Evolutionary conservation across 352 stramenopile genomes (phyloP).

Genomic region (Pythium monospermum): DNA sequence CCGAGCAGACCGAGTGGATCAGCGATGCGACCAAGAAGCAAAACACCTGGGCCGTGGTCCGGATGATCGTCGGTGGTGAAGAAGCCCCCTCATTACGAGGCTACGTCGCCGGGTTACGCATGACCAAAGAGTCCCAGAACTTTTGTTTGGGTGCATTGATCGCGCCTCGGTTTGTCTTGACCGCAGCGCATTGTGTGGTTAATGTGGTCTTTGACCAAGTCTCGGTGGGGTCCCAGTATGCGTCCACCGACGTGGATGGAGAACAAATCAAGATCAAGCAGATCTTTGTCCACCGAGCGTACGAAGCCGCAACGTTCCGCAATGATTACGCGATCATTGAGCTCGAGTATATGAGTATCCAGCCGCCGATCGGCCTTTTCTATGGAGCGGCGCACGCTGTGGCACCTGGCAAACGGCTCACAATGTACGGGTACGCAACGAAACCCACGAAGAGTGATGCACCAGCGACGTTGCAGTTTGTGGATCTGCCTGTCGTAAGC

Average conservation of each 20-base stretch:
- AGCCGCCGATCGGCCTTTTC: slow-evolving; percentile 27
- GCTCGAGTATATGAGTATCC: slow-evolving; percentile 36
- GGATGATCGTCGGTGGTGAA: slow-evolving; percentile 22
- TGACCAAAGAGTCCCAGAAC: slow-evolving; percentile 16
- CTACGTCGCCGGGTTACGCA: slow-evolving; percentile 26
- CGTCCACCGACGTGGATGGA: slow-evolving; percentile 22
- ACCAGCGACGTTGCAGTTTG: slow-evolving; percentile 7
- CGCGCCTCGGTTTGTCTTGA: slow-evolving; percentile 29
- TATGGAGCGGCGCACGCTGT: slow-evolving; percentile 1
- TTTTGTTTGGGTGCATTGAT: slow-evolving; percentile 36
- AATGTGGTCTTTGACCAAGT: slow-evolving; percentile 18
- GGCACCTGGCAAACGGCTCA: slow-evolving; percentile 7
- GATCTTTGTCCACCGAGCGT: slow-evolving; percentile 24
- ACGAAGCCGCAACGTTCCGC: slow-evolving; percentile 13
- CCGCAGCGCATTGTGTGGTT: slow-evolving; percentile 29
- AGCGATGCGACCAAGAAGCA: slow-evolving; percentile 13
- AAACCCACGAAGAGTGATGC: not conserved
- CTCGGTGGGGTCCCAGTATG: slow-evolving; percentile 28
- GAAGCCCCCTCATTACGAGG: slow-evolving; percentile 14
- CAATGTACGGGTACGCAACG: slow-evolving; percentile 19
- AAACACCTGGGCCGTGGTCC: slow-evolving; percentile 9
- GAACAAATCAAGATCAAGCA: slow-evolving; percentile 36
- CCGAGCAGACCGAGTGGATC: slow-evolving; percentile 21
- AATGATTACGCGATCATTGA: slow-evolving; percentile 36
- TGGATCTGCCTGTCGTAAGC: slow-evolving; percentile 24